Evolutionary conservation across 2,329 filamentous ascomycete genomes (phyloP).

Genomic region (Hypoxylon sp.): DNA sequence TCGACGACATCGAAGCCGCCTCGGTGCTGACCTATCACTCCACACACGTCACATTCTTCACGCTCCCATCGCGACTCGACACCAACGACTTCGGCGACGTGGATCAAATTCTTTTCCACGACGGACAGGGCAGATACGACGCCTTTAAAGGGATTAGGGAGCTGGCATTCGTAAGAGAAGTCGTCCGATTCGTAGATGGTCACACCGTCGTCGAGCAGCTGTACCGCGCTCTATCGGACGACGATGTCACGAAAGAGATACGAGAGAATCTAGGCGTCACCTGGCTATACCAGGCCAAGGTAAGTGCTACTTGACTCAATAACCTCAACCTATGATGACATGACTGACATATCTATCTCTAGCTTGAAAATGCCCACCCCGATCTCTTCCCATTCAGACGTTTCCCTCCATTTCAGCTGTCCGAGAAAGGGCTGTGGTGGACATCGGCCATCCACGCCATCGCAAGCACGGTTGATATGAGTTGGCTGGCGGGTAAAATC

Average conservation of each 20-base stretch:
- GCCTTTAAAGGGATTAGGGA: constrained; percentile 26
- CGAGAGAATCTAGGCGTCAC: constrained; percentile 31
- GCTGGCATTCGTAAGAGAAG: constrained; percentile 36
- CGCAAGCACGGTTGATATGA: constrained; percentile 47
- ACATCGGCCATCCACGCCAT: constrained; percentile 47
- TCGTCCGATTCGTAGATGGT: constrained; percentile 20
- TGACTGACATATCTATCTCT: constrained; percentile 3
- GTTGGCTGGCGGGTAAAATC: constrained; percentile 49
- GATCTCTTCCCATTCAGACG: constrained; percentile 27
- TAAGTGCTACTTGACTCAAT: constrained; percentile 17
- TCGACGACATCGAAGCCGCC: constrained; percentile 37
- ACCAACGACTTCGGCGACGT: constrained; percentile 18
- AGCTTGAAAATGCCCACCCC: constrained; percentile 49
- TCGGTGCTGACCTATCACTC: constrained; percentile 33
- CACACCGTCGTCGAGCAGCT: constrained; percentile 35
- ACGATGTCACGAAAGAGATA: constrained; percentile 24
- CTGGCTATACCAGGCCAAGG: constrained; percentile 40
- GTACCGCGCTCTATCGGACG: constrained; percentile 41
- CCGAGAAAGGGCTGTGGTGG: constrained; percentile 49
- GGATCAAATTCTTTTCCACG: constrained; percentile 36
- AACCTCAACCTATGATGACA: background rate
- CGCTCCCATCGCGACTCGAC: constrained; percentile 22
- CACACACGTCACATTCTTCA: constrained; percentile 40
- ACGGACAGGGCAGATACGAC: constrained; percentile 13
- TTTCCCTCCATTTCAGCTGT: constrained; percentile 45